Percentiles rank a stretch among this genome's conserved stretches.
Evolutionary conservation across 208 protist species (phyloP).

Genomic region (Crithidia sp.): DNA sequence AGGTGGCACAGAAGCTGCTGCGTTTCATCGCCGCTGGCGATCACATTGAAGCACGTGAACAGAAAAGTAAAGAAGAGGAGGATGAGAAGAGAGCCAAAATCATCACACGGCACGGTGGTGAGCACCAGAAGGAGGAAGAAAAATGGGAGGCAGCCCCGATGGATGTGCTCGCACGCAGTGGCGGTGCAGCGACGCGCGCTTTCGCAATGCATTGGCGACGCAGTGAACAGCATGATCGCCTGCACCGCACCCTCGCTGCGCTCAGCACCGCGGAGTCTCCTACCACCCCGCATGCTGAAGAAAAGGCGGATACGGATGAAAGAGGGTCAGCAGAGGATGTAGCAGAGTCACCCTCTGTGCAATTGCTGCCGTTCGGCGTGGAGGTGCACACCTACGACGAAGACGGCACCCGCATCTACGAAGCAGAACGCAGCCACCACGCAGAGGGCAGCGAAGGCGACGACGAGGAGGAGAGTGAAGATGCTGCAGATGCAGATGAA

Average conservation of each 20-base stretch:
- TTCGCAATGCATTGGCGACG: not conserved
- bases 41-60: too few relatives aligned
- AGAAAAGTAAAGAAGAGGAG: too few relatives aligned
- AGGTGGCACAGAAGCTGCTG: slow-evolving; percentile 4
- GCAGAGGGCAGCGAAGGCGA: not conserved
- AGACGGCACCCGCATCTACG: slow-evolving; percentile 4
- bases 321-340: not conserved
- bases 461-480: not conserved
- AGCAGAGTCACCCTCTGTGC: too few relatives aligned
- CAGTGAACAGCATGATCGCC: not conserved
- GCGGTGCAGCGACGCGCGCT: not conserved
- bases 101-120: too few relatives aligned
- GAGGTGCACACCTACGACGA: slow-evolving; percentile 16
- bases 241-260: not conserved
- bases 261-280: not conserved
- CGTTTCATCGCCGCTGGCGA: not conserved
- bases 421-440: too few relatives aligned
- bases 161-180: not conserved
- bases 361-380: slow-evolving; percentile 6
- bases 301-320: not conserved
- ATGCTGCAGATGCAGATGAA: too few relatives aligned
- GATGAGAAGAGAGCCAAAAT: too few relatives aligned
- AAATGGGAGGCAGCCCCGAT: not conserved
- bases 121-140: too few relatives aligned
- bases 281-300: too few relatives aligned